Percentiles rank a stretch among this genome's conserved stretches.
These are phyloP conservation scores for Trypanosoma lewisi DNA, from an alignment of 208 protist genomes.

Conservation along the genomic window DNA sequence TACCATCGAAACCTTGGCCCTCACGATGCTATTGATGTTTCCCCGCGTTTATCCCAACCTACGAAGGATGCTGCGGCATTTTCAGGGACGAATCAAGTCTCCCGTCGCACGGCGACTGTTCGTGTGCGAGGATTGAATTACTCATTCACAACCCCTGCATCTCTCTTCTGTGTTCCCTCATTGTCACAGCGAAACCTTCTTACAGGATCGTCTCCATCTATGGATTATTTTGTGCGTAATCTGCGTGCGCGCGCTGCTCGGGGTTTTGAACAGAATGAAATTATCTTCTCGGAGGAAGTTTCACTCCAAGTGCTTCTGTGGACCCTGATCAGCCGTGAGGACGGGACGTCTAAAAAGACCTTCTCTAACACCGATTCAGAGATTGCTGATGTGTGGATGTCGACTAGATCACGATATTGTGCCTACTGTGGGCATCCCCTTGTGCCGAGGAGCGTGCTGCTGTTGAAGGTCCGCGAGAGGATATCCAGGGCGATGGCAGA, in stretches of 20 bases:
- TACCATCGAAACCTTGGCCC: constrained; percentile 8
- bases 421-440: constrained; percentile 19
- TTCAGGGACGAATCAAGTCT: neutral
- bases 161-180: neutral
- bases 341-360: neutral
- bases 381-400: neutral
- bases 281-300: constrained; percentile 14
- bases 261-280: neutral
- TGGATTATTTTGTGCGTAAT: constrained; percentile 21
- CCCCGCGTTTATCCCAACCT: constrained; percentile 7
- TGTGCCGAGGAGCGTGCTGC: constrained; percentile 8
- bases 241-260: constrained; percentile 8
- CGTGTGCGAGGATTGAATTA: constrained; percentile 10
- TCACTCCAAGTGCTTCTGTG: constrained; percentile 9
- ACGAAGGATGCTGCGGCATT: neutral
- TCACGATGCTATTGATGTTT: constrained; percentile 6
- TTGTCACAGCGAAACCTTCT: neutral
- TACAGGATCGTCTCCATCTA: constrained; percentile 14
- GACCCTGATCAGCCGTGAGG: neutral
- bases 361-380: neutral
- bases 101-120: neutral
- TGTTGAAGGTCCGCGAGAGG: constrained; percentile 1
- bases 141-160: neutral
- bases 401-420: constrained; percentile 9
- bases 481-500: constrained; percentile 6